Evolutionary conservation across 768 basidiomycete species (phyloP), one percentile per base, ranked within the genome.

Genomic region (Kwoniella europaea): DNA sequence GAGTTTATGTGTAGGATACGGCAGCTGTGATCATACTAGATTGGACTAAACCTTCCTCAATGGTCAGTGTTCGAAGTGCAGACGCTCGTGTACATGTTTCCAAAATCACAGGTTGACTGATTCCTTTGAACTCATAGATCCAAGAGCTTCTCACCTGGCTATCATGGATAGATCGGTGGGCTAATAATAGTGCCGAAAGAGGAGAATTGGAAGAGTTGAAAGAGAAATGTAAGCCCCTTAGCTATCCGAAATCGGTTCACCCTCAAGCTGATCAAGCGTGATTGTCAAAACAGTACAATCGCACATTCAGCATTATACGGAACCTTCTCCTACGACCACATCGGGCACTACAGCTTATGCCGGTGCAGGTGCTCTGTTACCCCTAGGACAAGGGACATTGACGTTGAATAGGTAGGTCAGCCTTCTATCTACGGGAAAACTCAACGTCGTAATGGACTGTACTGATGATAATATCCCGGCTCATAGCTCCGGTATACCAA

Each of bases 1-100:
- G 20, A 35, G 24, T 18, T 2, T 42, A 5, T 0, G 5, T 27
- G 53, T 50, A 82, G 76, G 81, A 83, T 67, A 82, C 83, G 9
- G 79, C 77, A 13, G 89, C 94, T 56, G 85, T 97, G 78, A 91
- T 98, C 75, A 89, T 90, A 0, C 85, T 99, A 10, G 96, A 99
- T 82, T 99, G 97, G 96, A 96, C 94, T 75, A 88, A 88, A 74
- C 96, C 96, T 0, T 95, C 93, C 89, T 88, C 90, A 1, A 98
- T 98, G 82, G 85, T 97, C 24, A 42, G 79, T 69, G 15, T 1
- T 42, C 50, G 15, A 13, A 44, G 61, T 15, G 27, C 50, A 35
- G 1, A 35, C 35, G 35, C 0, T 1, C 0, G 35, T 35, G 6
- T 35, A 35, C 35, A 35, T 7, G 35, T 4, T 35, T 35, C 35